A percentile compares a stretch with the other conserved stretches of the same genome.
Evolutionary conservation across 768 basidiomycete species (phyloP).

Genomic region (Ephemerocybe angulata): DNA sequence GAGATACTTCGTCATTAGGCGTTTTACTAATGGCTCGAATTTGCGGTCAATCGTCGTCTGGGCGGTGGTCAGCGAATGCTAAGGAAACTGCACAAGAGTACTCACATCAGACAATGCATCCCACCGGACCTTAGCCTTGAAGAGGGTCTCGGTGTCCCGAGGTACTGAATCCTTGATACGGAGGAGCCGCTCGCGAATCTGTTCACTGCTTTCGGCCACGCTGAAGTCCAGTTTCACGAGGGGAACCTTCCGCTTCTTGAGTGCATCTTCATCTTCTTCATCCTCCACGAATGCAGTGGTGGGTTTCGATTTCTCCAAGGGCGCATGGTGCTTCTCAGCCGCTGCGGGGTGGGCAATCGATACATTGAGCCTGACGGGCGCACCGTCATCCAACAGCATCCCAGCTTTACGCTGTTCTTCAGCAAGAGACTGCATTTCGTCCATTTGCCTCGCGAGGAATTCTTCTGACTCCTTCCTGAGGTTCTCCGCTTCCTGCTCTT

Average conservation of each 20-base stretch:
- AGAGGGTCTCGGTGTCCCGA: conserved; percentile 70
- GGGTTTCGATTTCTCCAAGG: conserved; percentile 41
- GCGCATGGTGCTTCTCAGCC: conserved; percentile 38
- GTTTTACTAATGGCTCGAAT: conserved; percentile 79
- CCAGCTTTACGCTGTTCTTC: conserved; percentile 91
- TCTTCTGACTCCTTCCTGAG: conserved; percentile 88
- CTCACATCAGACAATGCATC: conserved; percentile 85
- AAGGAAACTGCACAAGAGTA: not conserved
- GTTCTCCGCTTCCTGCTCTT: conserved; percentile 84
- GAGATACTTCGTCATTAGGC: conserved; percentile 80
- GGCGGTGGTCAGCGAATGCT: conserved; percentile 15
- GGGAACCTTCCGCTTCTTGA: conserved; percentile 78
- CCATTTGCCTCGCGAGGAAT: conserved; percentile 92
- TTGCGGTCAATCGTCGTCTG: conserved; percentile 82
- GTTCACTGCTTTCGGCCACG: conserved; percentile 73
- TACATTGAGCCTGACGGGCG: conserved; percentile 83
- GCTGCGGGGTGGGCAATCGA: conserved; percentile 47
- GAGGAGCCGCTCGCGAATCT: conserved; percentile 75
- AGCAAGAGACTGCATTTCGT: conserved; percentile 89
- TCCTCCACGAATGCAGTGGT: conserved; percentile 67
- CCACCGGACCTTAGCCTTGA: conserved; percentile 88
- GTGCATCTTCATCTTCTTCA: conserved; percentile 85
- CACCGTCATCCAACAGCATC: conserved; percentile 85
- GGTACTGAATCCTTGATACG: conserved; percentile 75
- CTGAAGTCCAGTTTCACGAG: conserved; percentile 90